Evolutionary conservation across 768 basidiomycete species (phyloP).

Genomic region (Lentinula sp.): DNA sequence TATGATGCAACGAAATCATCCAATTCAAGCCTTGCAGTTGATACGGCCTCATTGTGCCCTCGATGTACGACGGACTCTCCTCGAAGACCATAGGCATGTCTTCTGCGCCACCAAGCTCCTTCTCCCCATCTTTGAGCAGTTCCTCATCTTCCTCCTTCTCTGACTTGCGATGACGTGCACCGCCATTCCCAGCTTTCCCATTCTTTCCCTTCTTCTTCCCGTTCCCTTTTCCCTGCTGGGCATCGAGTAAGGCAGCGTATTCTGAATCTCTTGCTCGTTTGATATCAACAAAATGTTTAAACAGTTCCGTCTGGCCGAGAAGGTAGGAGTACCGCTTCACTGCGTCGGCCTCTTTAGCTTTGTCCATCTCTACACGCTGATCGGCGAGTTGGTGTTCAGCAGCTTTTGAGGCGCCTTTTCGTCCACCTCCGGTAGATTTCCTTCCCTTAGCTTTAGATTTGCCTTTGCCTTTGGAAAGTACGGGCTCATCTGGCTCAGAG

Average conservation of each 20-base stretch:
- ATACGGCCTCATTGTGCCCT: constrained; percentile 88
- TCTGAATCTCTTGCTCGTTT: constrained; percentile 92
- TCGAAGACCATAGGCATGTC: constrained; percentile 95
- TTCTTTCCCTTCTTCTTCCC: constrained; percentile 74
- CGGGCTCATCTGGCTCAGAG: constrained; percentile 42
- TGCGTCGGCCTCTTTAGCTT: constrained; percentile 85
- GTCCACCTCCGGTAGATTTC: constrained; percentile 24
- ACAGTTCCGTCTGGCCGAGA: constrained; percentile 96
- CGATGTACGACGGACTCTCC: constrained; percentile 84
- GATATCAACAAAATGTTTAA: constrained; percentile 97
- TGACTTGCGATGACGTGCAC: constrained; percentile 83
- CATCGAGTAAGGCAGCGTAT: constrained; percentile 84
- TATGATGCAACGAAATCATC: constrained; percentile 95
- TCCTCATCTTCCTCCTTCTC: constrained; percentile 99
- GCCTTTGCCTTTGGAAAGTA: constrained; percentile 8
- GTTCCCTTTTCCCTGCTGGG: constrained; percentile 54
- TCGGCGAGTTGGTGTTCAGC: constrained; percentile 65
- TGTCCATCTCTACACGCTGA: constrained; percentile 82
- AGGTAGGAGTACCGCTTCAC: constrained; percentile 97
- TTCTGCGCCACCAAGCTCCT: constrained; percentile 65
- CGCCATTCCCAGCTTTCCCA: constrained; percentile 51
- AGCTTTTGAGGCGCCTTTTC: constrained; percentile 50
- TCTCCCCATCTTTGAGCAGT: constrained; percentile 80
- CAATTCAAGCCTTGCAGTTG: constrained; percentile 95
- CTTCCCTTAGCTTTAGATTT: neutral